A percentile compares a stretch with the other conserved stretches of the same genome.
Evolutionary conservation across 305 asterid genomes (phyloP).

Genomic region (Solanum hybrid): DNA sequence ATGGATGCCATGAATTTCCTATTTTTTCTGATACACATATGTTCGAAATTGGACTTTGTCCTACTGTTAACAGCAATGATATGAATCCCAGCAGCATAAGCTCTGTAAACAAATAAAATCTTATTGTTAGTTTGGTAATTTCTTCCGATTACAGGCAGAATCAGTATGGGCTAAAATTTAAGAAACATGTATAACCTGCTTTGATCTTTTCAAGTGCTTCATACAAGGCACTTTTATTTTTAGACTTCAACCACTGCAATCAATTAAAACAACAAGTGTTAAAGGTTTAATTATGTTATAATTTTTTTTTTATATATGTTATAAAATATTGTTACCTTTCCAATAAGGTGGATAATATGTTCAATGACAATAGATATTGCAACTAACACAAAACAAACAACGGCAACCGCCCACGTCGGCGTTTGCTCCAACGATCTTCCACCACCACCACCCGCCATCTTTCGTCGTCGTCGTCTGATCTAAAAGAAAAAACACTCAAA

Average conservation of each 20-base stretch:
- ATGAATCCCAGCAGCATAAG: conserved; percentile 82
- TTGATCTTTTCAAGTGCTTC: conserved; percentile 76
- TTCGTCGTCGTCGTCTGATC: neutral
- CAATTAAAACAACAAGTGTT: neutral
- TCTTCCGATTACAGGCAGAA: neutral
- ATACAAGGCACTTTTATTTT: conserved; percentile 44
- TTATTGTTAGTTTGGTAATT: neutral
- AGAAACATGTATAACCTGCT: conserved; percentile 37
- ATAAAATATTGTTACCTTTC: conserved; percentile 29
- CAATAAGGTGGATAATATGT: conserved; percentile 56
- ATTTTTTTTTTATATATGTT: neutral
- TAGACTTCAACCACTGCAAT: conserved; percentile 62
- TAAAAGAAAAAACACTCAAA: neutral
- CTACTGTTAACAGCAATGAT: conserved; percentile 65
- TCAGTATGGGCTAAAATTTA: neutral
- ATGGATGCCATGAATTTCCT: conserved; percentile 76
- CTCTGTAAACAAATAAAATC: conserved; percentile 22
- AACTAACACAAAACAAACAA: conserved; percentile 59
- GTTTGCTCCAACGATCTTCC: conserved; percentile 68
- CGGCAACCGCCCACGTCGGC: conserved; percentile 88
- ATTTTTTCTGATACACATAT: conserved; percentile 45
- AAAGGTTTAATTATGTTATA: neutral
- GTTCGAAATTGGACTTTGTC: conserved; percentile 47
- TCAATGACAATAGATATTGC: conserved; percentile 58
- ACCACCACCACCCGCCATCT: conserved; percentile 66